Percentiles rank a stretch among this genome's conserved stretches.
Evolutionary conservation across 345 rosid genomes (phyloP).

Genomic region (Noccaea caerulescens): DNA sequence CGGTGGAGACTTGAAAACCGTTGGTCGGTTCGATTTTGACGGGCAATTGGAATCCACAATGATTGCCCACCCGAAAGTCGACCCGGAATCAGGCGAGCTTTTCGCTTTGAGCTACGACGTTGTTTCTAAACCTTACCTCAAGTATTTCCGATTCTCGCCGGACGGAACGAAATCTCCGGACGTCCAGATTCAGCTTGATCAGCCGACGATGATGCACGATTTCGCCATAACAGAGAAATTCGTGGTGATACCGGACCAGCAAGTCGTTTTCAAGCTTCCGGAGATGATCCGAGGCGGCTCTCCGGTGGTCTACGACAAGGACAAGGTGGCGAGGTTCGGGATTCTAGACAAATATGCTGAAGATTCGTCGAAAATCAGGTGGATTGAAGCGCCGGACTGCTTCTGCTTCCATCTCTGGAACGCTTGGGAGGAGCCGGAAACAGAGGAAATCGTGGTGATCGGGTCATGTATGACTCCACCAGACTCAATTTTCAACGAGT

Average conservation of each 20-base stretch:
- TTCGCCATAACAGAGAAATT: slow-evolving; percentile 79
- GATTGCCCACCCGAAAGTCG: slow-evolving; percentile 95
- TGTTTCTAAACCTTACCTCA: slow-evolving; percentile 71
- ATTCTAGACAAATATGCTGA: slow-evolving; percentile 65
- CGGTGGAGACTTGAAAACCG: slow-evolving; percentile 65
- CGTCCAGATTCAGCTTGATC: slow-evolving; percentile 65
- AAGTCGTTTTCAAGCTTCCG: slow-evolving; percentile 77
- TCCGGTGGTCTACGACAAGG: slow-evolving; percentile 79
- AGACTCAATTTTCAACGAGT: slow-evolving; percentile 86
- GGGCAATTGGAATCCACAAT: slow-evolving; percentile 67
- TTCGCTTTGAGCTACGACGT: slow-evolving; percentile 87
- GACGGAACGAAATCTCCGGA: slow-evolving; percentile 67
- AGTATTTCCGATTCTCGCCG: slow-evolving; percentile 71
- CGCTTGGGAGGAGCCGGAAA: slow-evolving; percentile 92
- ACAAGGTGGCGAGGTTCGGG: slow-evolving; percentile 74
- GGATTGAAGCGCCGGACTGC: slow-evolving; percentile 81
- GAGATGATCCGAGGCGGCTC: slow-evolving; percentile 88
- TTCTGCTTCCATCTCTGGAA: slow-evolving; percentile 97
- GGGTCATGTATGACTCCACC: slow-evolving; percentile 93
- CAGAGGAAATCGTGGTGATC: slow-evolving; percentile 78
- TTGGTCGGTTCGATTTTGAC: slow-evolving; percentile 66
- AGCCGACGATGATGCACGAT: slow-evolving; percentile 92
- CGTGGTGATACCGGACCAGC: slow-evolving; percentile 86
- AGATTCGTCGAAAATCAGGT: slow-evolving; percentile 48
- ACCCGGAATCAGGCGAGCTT: slow-evolving; percentile 68